phyloP scores from a whole-genome alignment of 2,329 filamentous ascomycete genomes.

The Penicillium sp. region DNA sequence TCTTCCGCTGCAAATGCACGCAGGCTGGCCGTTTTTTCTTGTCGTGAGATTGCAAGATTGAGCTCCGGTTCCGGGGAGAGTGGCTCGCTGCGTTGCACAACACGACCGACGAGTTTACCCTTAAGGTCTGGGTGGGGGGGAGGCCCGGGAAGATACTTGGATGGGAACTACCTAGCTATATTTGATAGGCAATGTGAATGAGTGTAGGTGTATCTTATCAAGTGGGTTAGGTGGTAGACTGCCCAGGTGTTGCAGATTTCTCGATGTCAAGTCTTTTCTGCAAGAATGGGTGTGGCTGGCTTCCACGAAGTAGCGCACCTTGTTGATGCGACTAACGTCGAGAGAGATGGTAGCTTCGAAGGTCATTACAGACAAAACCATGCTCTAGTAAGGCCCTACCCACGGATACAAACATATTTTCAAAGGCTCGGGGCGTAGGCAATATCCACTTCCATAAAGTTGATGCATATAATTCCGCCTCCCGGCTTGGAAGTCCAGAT shows the following conservation, averaged over 20 bases:
- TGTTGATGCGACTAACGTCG: no score
- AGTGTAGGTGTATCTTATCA: neutral
- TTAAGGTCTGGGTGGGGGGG: neutral
- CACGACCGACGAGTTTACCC: slow-evolving; percentile 11
- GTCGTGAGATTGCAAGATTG: slow-evolving; percentile 10
- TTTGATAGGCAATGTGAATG: neutral
- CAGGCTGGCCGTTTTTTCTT: slow-evolving; percentile 13
- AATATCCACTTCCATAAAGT: neutral
- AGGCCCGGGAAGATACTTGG: neutral
- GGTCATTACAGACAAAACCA: no score
- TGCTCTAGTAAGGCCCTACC: neutral
- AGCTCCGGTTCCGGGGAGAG: slow-evolving; percentile 4
- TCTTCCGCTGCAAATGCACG: slow-evolving; percentile 11
- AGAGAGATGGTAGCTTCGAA: neutral
- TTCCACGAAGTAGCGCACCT: neutral
- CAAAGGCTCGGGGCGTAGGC: neutral
- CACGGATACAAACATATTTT: neutral
- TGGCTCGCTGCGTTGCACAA: slow-evolving; percentile 17
- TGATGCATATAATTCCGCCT: neutral
- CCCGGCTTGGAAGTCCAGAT: neutral
- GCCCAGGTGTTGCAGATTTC: neutral
- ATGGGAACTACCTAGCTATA: neutral
- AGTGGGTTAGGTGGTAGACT: neutral
- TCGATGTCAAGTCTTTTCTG: neutral
- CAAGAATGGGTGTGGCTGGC: neutral